Evolutionary conservation across 352 stramenopile genomes (phyloP), one percentile per base, ranked within the genome.

Genomic region (Phytopythium litorale): DNA sequence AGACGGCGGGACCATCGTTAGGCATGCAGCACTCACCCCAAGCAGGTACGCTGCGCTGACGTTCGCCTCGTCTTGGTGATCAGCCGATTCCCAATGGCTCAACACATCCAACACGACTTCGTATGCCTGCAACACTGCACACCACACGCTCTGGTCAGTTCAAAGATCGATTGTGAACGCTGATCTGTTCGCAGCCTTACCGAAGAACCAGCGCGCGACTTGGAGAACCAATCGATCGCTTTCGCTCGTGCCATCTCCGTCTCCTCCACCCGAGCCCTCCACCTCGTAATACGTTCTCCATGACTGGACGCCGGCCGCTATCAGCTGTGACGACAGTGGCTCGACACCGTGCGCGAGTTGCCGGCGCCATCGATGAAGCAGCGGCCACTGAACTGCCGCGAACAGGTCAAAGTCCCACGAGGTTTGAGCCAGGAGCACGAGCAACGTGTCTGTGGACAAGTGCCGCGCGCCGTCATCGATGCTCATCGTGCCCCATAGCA

Each of bases 361-460:
- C 21, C 3, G 4, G 35, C 32, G 19, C 35, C 42, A 85, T 4
- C 65, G 62, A 12, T 53, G 56, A 52, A 86, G 55, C 12, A 94
- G 62, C 52, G 69, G 70, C 85, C 85, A 94, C 28, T 87, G 79
- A 4, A 92, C 58, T 1, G 80, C 70, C 1, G 56, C 56, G 56
- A 94, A 94, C n/a, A 91, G 68, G 50, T 94, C 85, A 33, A 86
- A 88, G 58, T 94, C 85, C 68, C 71, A 94, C 28, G 71, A 73
- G 9, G 81, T 87, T 65, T 91, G 81, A 12, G 70, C 65, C 30
- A 92, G 60, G 0, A 94, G 65, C 9, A 71, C 67, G 18, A 90
- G 45, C 30, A 83, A 79, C 2, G 81, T 70, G 50, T 76, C 63
- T 4, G 67, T 60, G 3, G 77, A 84, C 35, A 92, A 80, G 28